phyloP scores from a whole-genome alignment of 2,329 filamentous ascomycete genomes.

The Trematosphaeria pertusa region DNA sequence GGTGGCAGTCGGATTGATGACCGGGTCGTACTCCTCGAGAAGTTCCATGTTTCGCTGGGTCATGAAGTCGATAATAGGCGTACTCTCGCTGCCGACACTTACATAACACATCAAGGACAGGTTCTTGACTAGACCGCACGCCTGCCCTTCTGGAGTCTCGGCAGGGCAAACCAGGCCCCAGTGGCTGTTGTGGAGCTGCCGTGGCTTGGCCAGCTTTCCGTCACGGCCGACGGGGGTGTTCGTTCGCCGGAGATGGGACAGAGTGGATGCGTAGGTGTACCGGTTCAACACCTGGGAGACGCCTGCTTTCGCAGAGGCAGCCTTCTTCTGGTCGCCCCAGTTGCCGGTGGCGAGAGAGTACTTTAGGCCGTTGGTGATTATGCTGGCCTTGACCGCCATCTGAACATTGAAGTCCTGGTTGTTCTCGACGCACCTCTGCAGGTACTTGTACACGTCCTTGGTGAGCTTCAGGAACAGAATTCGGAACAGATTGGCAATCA shows the following conservation, averaged over 20 bases:
- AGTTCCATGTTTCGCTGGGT: slow-evolving; percentile 95
- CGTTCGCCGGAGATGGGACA: slow-evolving; percentile 95
- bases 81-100: slow-evolving; percentile 89
- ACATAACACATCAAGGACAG: slow-evolving; percentile 98
- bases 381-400: slow-evolving; percentile 87
- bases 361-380: slow-evolving; percentile 91
- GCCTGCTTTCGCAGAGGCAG: slow-evolving; percentile 90
- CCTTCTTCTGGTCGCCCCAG: slow-evolving; percentile 99
- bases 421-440: slow-evolving; percentile 90
- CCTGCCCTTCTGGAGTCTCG: slow-evolving; percentile 97
- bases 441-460: slow-evolving; percentile 86
- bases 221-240: slow-evolving; percentile 98
- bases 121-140: slow-evolving; percentile 98
- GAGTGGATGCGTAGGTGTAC: slow-evolving; percentile 94
- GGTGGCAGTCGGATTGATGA: slow-evolving; percentile 82
- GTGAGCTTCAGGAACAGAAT: slow-evolving; percentile 90
- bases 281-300: slow-evolving; percentile 98
- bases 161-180: slow-evolving; percentile 98
- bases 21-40: slow-evolving; percentile 81
- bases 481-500: slow-evolving; percentile 96
- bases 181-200: slow-evolving; percentile 97
- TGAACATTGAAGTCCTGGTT: slow-evolving; percentile 89
- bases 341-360: slow-evolving; percentile 98
- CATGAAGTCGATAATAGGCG: slow-evolving; percentile 95
- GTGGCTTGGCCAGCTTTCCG: slow-evolving; percentile 96